These are phyloP conservation scores for Hydrangea macrophylla DNA, from an alignment of 148 eudicot species.

Conservation along the genomic window DNA sequence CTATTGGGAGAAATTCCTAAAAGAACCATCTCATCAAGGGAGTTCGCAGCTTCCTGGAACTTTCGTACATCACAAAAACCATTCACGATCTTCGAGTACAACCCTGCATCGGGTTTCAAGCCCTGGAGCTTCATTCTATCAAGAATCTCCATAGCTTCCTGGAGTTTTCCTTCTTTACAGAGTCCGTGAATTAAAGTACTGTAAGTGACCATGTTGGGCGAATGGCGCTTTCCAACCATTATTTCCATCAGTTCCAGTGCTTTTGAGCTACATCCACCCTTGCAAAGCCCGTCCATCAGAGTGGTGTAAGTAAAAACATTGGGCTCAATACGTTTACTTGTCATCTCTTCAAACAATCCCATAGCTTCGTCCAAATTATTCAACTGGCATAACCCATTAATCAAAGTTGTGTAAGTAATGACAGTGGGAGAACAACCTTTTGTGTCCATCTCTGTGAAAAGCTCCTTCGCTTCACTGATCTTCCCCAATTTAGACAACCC, in stretches of 20 bases:
- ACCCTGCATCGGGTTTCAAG: constrained; percentile 82
- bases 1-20: constrained; percentile 71
- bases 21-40: constrained; percentile 91
- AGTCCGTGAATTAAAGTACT: constrained; percentile 78
- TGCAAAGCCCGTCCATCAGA: constrained; percentile 86
- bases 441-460: constrained; percentile 64
- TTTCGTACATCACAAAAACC: constrained; percentile 51
- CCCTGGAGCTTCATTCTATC: constrained; percentile 94
- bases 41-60: constrained; percentile 82
- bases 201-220: constrained; percentile 80
- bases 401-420: constrained; percentile 71
- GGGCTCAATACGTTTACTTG: constrained; percentile 53
- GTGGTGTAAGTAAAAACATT: constrained; percentile 84
- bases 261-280: constrained; percentile 48
- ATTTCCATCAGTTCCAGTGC: constrained; percentile 59
- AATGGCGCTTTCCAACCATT: constrained; percentile 47
- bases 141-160: constrained; percentile 60
- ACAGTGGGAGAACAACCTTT: constrained; percentile 73
- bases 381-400: constrained; percentile 68
- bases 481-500: constrained; percentile 75
- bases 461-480: constrained; percentile 56
- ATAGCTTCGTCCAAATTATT: constrained; percentile 56
- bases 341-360: constrained; percentile 60
- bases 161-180: constrained; percentile 64
- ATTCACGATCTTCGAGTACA: constrained; percentile 64